Percentiles rank a stretch among this genome's conserved stretches.
These are phyloP conservation scores for Mucor circinelloides DNA, from an alignment of 371 early-diverging fungal species.

Conservation along the genomic window DNA sequence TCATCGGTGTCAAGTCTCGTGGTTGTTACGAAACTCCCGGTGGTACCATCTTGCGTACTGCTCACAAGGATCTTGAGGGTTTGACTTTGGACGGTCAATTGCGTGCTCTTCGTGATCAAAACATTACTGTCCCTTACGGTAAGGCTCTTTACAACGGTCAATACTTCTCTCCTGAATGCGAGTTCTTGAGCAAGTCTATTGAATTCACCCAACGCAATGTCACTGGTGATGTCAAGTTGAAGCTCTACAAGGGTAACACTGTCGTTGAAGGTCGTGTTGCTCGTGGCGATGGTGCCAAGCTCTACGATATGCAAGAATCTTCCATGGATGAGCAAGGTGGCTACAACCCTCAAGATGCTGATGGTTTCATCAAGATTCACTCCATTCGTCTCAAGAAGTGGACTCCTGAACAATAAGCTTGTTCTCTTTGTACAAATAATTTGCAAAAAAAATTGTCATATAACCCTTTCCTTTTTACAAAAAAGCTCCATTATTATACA, in stretches of 20 bases:
- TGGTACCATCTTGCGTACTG: conserved; percentile 92
- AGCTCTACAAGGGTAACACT: conserved; percentile 95
- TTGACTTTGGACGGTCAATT: conserved; percentile 93
- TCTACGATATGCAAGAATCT: conserved; percentile 93
- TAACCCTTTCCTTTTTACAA: not conserved
- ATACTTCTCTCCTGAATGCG: conserved; percentile 96
- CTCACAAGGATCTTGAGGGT: conserved; percentile 96
- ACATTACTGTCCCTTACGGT: conserved; percentile 76
- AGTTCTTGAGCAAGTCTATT: conserved; percentile 82
- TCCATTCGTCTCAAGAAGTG: conserved; percentile 95
- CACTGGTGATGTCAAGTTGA: conserved; percentile 89
- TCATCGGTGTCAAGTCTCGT: conserved; percentile 97
- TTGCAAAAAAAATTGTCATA: conserved; percentile 4
- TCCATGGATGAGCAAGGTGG: conserved; percentile 96
- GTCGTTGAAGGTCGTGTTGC: conserved; percentile 87
- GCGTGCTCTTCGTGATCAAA: conserved; percentile 88
- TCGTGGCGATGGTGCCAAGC: conserved; percentile 70
- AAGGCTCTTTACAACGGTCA: conserved; percentile 90
- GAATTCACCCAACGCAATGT: conserved; percentile 83
- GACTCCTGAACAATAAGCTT: conserved; percentile 44
- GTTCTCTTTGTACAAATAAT: not conserved
- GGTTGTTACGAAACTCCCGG: conserved; percentile 99
- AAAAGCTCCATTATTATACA: not conserved
- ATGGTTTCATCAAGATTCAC: conserved; percentile 97
- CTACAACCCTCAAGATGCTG: conserved; percentile 89